Base-by-base conservation (phyloP, 176 grass and related monocot genomes). In the Avena eriantha region DNA sequence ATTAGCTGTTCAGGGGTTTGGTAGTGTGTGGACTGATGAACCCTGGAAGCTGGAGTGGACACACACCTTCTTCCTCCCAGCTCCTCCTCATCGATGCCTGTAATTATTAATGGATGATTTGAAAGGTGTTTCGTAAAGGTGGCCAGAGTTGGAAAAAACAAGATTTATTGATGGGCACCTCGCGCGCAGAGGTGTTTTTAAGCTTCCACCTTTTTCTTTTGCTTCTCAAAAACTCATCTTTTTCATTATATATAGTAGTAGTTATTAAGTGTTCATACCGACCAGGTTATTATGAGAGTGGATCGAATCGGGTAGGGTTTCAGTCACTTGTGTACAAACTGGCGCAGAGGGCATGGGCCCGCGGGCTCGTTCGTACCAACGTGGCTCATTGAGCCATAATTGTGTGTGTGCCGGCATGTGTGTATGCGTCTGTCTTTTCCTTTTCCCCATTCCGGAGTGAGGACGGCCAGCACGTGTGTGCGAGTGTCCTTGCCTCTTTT, bases 371-470 rank as follows among this genome's bases (percentile, higher is more conserved):
- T 91, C 81, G 89, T 91, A 91, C 89, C n/a, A 36, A 26, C 68
- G 23, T 67, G 85, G 68, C 85, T 69, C 68, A 84, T 87, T 87
- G 89, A 77, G 80, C 76, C 77, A 81, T 69, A 82, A 87, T 87
- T 87, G 85, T 55, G 69, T 76, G 21, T 39, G 21, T 31, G 43
- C 50, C 72, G 11, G 19, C 29, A 54, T 61, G 21, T 80, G 69
- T 39, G 77, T 36, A 56, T 58, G 60, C 75, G 34, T 22, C 35
- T 77, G 74, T 77, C 73, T 53, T 74, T 55, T 76, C 24, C 49
- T 10, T 53, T 76, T 54, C 8, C 15, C 48, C 48, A 26, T 76
- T 76, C 73, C 34, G 48, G 48, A 31, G 54, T 51, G 3, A 76
- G 26, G 48, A 26, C 26, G 24, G 8, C 73, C 9, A 18, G 68